Base-by-base conservation (phyloP, 257 asterid species). In the Solanum gandarillasii region DNA sequence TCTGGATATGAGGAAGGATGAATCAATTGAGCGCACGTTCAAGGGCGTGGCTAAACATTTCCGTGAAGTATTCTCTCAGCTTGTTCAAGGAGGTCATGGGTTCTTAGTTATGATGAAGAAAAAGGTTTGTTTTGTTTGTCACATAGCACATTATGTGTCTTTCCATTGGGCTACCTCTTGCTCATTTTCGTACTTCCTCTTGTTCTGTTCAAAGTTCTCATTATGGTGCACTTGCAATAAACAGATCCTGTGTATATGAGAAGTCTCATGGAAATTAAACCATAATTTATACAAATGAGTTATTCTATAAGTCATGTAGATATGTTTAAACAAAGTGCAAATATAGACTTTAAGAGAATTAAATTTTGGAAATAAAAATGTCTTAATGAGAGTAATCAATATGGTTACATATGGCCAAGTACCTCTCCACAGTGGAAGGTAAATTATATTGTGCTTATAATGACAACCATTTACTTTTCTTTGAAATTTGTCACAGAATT, bases 11-110 rank as follows among this genome's bases (percentile, higher is more conserved):
- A 94, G 99, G 91, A 97, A 97, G 92, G 99, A 97, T 89, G 99
- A 97, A 91, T 97, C 99, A 18, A 97, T 97, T 87, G 99, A 97
- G 88, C 99, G 99, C 79, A 97, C 99, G 9, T 97, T 95, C 90
- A 97, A 97, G 91, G 99, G 99, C 2, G 99, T 97, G 82, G 99
- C 99, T 74, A 97, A 91, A 92, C 96, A 97, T 92, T 97, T 97
- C 83, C 97, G 98, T 83, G 99, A 97, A 90, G 99, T 97, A 72
- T 97, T 97, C 88, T 93, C 99, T 55, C 99, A 97, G 90, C 98
- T 97, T 36, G 99, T 97, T 87, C 99, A 95, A 95, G 99, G 98
- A 65, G 99, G 99, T 88, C 98, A 94, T 89, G 99, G 99, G 43
- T 89, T 90, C 92, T 89, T 97, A 88, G 94, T 95, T 87, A 97